Conservation (phyloP, 306 rosid genomes). For the Dryas octopetala region DNA sequence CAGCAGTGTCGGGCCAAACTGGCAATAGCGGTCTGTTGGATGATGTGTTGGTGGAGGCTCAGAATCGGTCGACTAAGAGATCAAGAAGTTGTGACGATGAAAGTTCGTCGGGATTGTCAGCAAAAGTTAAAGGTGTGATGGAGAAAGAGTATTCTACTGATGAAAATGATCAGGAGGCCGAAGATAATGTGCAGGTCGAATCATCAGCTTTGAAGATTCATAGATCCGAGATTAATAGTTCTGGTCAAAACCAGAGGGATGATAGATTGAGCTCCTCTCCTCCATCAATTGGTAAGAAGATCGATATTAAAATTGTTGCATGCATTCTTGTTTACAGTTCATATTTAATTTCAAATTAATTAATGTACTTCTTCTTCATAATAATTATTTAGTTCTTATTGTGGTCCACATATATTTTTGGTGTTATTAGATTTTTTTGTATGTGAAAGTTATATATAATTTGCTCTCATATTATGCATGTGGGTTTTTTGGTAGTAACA, state of each 20-base stretch:
- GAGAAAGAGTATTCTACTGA: conserved; percentile 20
- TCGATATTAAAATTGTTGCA: not conserved
- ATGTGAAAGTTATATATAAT: too few relatives aligned
- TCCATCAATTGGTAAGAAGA: conserved; percentile 44
- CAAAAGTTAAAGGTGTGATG: conserved; percentile 37
- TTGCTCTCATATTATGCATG: too few relatives aligned
- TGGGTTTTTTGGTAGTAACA: too few relatives aligned
- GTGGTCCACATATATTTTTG: too few relatives aligned
- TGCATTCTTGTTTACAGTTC: too few relatives aligned
- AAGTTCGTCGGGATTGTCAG: conserved; percentile 11
- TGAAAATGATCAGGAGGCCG: conserved; percentile 20
- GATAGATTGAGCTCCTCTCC: conserved; percentile 34
- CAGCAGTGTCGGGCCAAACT: conserved; percentile 16
- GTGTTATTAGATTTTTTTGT: too few relatives aligned
- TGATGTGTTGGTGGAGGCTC: conserved; percentile 49
- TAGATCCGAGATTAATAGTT: conserved; percentile 8
- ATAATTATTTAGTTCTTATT: too few relatives aligned
- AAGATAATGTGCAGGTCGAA: conserved; percentile 20
- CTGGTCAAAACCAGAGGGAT: conserved; percentile 36
- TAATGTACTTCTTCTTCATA: too few relatives aligned
- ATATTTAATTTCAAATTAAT: too few relatives aligned
- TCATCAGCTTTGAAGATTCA: conserved; percentile 34
- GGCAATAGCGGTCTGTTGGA: conserved; percentile 61
- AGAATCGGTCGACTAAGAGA: conserved; percentile 32
- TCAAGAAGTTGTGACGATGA: conserved; percentile 27